Evolutionary conservation across 2,329 filamentous ascomycete genomes (phyloP).

Genomic region (Aspergillus udagawae): DNA sequence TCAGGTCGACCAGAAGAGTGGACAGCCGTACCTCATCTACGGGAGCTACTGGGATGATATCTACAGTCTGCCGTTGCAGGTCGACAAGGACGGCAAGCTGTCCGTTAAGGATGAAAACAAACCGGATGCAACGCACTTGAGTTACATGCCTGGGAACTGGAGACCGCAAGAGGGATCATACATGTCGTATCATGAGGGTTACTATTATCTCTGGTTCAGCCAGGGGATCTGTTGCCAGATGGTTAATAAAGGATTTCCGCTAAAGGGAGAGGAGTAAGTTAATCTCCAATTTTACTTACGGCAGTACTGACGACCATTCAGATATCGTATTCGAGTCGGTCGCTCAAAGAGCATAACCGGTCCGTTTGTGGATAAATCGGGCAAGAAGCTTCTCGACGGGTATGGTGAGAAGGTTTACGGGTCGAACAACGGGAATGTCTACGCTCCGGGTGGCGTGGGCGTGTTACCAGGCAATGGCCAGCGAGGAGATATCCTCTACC

Average conservation of each 20-base stretch:
- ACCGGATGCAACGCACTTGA: constrained; percentile 23
- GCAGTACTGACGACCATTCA: neutral
- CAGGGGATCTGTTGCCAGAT: constrained; percentile 29
- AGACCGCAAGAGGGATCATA: constrained; percentile 28
- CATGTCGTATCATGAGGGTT: constrained; percentile 27
- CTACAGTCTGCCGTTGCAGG: constrained; percentile 25
- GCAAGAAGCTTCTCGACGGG: constrained; percentile 19
- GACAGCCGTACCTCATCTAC: constrained; percentile 25
- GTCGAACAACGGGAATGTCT: constrained; percentile 31
- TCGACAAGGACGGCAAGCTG: constrained; percentile 19
- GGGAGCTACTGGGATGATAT: constrained; percentile 30
- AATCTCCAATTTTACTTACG: neutral
- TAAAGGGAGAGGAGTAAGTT: constrained; percentile 20
- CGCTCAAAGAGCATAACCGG: constrained; percentile 24
- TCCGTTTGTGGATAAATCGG: constrained; percentile 27
- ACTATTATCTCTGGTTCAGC: constrained; percentile 35
- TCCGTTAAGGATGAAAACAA: constrained; percentile 14
- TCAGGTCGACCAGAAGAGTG: constrained; percentile 16
- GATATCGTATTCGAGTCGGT: constrained; percentile 28
- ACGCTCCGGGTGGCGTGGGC: constrained; percentile 32
- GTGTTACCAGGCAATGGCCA: constrained; percentile 19
- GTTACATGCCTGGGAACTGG: constrained; percentile 8
- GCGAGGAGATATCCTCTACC: constrained; percentile 29
- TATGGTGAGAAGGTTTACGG: constrained; percentile 29
- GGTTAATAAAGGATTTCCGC: constrained; percentile 13